phyloP scores from a whole-genome alignment of 805 yeast genomes.

The Candida orba region DNA sequence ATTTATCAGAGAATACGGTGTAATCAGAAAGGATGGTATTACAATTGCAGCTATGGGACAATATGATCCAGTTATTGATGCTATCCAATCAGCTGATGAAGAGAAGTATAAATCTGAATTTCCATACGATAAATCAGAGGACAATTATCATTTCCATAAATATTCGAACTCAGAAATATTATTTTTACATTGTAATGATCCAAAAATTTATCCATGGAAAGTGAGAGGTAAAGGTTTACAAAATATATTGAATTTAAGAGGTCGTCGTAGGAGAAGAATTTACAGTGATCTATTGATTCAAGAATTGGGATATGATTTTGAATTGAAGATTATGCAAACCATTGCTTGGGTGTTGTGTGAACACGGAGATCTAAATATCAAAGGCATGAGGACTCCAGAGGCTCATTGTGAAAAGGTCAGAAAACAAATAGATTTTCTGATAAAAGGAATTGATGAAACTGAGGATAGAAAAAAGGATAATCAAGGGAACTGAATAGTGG shows the following conservation, averaged over 20 bases:
- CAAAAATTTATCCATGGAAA: constrained; percentile 25
- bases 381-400: constrained; percentile 31
- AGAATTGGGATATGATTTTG: constrained; percentile 25
- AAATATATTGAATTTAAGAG: constrained; percentile 11
- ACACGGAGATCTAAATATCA: constrained; percentile 30
- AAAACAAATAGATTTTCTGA: constrained; percentile 31
- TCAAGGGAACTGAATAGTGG: neutral
- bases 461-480: neutral
- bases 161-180: constrained; percentile 18
- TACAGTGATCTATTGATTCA: constrained; percentile 14
- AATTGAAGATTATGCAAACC: constrained; percentile 22
- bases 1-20: constrained; percentile 46
- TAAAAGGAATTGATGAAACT: constrained; percentile 8
- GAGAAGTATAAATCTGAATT: constrained; percentile 11
- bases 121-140: constrained; percentile 11
- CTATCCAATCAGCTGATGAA: constrained; percentile 12
- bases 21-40: constrained; percentile 26
- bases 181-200: constrained; percentile 24
- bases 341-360: constrained; percentile 24
- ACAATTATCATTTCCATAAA: constrained; percentile 19
- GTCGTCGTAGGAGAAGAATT: constrained; percentile 21
- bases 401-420: constrained; percentile 32
- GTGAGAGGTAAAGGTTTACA: constrained; percentile 22
- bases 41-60: constrained; percentile 53
- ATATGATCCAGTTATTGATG: constrained; percentile 42